A percentile compares a stretch with the other conserved stretches of the same genome.
Evolutionary conservation across 2,329 filamentous ascomycete genomes (phyloP).

Genomic region (Alternaria dauci): DNA sequence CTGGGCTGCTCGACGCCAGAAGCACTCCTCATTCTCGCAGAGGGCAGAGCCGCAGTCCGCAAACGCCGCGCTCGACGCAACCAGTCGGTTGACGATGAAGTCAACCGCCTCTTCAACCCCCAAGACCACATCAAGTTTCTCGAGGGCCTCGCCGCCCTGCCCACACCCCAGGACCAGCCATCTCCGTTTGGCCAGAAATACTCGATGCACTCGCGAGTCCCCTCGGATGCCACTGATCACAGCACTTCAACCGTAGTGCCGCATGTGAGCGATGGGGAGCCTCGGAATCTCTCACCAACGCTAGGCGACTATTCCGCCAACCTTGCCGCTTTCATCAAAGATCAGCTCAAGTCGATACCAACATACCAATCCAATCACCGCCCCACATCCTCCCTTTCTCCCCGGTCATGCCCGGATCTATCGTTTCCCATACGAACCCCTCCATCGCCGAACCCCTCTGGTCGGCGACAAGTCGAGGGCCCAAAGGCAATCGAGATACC

Average conservation of each 20-base stretch:
- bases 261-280: constrained; percentile 14
- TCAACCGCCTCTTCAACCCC: constrained; percentile 35
- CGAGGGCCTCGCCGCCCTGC: constrained; percentile 18
- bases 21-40: constrained; percentile 46
- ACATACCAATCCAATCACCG: constrained; percentile 34
- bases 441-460: constrained; percentile 29
- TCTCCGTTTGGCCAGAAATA: constrained; percentile 17
- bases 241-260: constrained; percentile 42
- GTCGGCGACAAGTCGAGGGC: constrained; percentile 29
- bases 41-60: constrained; percentile 46
- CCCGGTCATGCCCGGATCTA: constrained; percentile 45
- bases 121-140: constrained; percentile 46
- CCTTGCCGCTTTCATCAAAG: constrained; percentile 48
- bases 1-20: constrained; percentile 49
- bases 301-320: constrained; percentile 48
- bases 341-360: constrained; percentile 46
- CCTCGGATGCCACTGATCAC: constrained; percentile 42
- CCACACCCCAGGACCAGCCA: constrained; percentile 19
- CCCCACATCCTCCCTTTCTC: constrained; percentile 34
- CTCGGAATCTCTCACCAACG: constrained; percentile 15
- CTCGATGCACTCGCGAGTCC: constrained; percentile 34
- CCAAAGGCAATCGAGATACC: constrained; percentile 43
- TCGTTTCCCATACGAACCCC: constrained; percentile 30
- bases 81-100: constrained; percentile 31
- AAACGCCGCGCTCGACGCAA: constrained; percentile 41